phyloP scores from a whole-genome alignment of 2,329 filamentous ascomycete species.

The Fusarium subtropicale region DNA sequence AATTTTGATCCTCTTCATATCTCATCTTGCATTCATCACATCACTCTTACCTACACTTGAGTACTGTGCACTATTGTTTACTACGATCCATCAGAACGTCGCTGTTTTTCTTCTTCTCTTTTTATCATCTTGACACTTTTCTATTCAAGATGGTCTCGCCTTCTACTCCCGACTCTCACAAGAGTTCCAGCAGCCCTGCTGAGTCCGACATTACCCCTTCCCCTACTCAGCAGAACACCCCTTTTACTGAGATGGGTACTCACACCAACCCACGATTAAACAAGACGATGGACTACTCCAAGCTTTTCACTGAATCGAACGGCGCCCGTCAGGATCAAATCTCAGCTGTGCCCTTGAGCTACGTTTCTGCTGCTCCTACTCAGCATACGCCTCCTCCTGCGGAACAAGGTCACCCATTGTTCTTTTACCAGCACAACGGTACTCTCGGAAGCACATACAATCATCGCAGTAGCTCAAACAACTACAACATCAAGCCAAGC shows the following conservation, averaged over 20 bases:
- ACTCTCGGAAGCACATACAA: background rate
- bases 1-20: slow-evolving; percentile 28
- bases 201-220: slow-evolving; percentile 14
- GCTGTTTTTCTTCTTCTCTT: background rate
- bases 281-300: background rate
- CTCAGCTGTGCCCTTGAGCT: background rate
- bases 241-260: slow-evolving; percentile 29
- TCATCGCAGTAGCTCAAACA: background rate
- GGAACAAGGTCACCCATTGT: background rate
- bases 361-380: background rate
- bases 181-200: slow-evolving; percentile 29
- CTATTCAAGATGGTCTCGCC: slow-evolving; percentile 12
- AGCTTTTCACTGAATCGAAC: slow-evolving; percentile 5
- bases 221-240: slow-evolving; percentile 19
- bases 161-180: slow-evolving; percentile 17
- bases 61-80: slow-evolving; percentile 1
- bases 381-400: slow-evolving; percentile 2
- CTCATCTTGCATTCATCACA: background rate
- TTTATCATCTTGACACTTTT: slow-evolving; percentile 5
- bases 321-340: background rate
- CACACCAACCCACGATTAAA: slow-evolving; percentile 6
- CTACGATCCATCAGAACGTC: background rate
- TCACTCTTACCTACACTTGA: background rate
- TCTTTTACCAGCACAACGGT: background rate
- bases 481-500: background rate